Base-by-base conservation (phyloP, 257 asterid species). In the Marsdenia floribunda region DNA sequence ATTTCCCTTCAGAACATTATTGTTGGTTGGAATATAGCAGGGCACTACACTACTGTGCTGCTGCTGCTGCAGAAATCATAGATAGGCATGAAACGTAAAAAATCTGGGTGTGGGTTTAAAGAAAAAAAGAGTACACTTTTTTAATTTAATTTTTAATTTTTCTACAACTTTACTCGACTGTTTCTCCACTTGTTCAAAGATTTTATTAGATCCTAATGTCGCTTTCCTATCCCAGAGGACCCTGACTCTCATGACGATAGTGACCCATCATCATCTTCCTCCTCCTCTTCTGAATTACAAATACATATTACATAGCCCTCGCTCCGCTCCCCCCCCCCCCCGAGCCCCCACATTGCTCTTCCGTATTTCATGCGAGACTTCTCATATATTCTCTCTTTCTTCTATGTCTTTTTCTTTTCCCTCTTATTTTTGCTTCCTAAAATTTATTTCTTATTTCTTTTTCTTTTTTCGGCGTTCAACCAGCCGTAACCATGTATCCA, bases 191-290 rank as follows among this genome's bases (percentile, higher is more conserved):
- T 52, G 55, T 72, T 64, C 72, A 71, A 42, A 72, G 77, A 66
- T 74, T 68, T 70, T 29, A 63, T 18, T 71, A 82, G 80, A 77
- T 80, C 75, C 64, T 49, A 61, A 64, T 64, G 87, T 80, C 85
- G 79, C 83, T 86, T 77, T 84, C 86, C 29, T 47, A 64, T 74
- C 53, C 53, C 57, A 14, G 57, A 52, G 57, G 42, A 67, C 78
- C 80, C 87, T 80, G 78, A 84, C 73, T 86, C 90, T 80, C 88
- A 84, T 82, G 90, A 75, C 26, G 88, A 84, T 44, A 84, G 83
- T 75, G 90, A 84, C 90, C 69, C 79, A 40, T 80, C 90, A 74
- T 75, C 80, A 61, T 60, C 81, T 76, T 74, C 6, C 78, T 61
- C 55, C 81, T 76, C 75, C 75, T 77, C 78, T 76, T 81, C 71